Evolutionary conservation across 177 flowering plant species (phyloP), one percentile per base, ranked within the genome.

Genomic region (Vitis hybrid): DNA sequence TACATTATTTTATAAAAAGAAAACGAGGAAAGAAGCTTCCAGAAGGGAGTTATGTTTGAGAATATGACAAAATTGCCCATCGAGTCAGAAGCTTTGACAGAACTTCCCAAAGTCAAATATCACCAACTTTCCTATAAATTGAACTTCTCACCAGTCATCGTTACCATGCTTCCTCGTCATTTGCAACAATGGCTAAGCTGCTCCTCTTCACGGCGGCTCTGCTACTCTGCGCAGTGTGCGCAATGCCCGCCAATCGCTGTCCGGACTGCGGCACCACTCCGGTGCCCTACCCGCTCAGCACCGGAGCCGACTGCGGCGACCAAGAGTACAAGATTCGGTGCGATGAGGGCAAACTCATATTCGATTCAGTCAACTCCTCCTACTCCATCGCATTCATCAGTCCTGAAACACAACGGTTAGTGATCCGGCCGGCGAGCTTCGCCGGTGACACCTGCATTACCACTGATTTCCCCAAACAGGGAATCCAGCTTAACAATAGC

Each of bases 261-360:
- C 76, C 80, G 0, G 19, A 68, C 62, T 87, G 94, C 75, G 89
- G 94, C 66, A 4, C 73, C 71, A 76, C 77, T 21, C 46, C 82
- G 0, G 83, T 88, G 11, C 94, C 94, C 1, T 90, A 85, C 79
- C 94, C 94, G 1, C 84, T 89, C n/a, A 83, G 88, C 84, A 87
- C 94, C 13, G 65, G 59, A 27, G 69, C 86, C 40, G 54, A 21
- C 60, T 89, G 94, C 78, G 91, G 90, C 35, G 85, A 86, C 77
- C 88, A 75, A 21, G n/a, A 63, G 2, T 89, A 87, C 83, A 77
- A 75, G 64, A 57, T 89, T 70, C 73, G 78, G 12, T 89, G 91
- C 81, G 62, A 59, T 60, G 18, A 69, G 32, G 64, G 70, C 51
- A 50, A 76, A 0, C 84, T 85, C 60, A 21, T 18, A 14, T 85